Percentiles rank a stretch among this genome's conserved stretches.
Evolutionary conservation across 2,329 filamentous ascomycete genomes (phyloP).

Genomic region (Nothophoma quercina): DNA sequence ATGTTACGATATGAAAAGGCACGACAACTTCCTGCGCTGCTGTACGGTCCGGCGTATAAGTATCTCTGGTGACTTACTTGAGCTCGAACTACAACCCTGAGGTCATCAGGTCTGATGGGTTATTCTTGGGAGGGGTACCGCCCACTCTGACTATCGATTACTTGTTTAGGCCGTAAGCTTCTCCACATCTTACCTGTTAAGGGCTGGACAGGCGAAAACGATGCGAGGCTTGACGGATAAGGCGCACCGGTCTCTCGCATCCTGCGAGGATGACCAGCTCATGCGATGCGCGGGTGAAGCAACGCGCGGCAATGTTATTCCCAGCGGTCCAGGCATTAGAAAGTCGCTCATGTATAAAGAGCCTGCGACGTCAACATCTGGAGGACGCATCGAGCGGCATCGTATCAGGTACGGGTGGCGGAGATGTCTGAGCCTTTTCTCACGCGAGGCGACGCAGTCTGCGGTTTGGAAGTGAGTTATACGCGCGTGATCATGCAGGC

Average conservation of each 20-base stretch:
- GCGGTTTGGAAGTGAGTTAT: slow-evolving; percentile 1
- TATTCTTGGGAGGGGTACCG: slow-evolving; percentile 10
- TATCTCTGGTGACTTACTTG: neutral
- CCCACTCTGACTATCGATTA: slow-evolving; percentile 1
- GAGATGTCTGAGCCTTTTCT: neutral
- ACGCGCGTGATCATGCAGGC: slow-evolving; percentile 9
- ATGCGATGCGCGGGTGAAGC: neutral
- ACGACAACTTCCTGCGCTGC: neutral
- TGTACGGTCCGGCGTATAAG: neutral
- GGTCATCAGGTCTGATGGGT: neutral
- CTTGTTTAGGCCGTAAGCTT: slow-evolving; percentile 4
- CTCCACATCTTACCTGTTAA: slow-evolving; percentile 10
- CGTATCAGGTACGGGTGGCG: neutral
- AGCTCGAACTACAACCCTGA: neutral
- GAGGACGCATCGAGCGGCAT: neutral
- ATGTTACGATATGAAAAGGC: neutral
- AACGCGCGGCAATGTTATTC: neutral
- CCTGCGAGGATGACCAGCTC: neutral
- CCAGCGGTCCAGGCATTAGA: neutral
- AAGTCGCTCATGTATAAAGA: neutral
- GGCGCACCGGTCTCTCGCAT: neutral
- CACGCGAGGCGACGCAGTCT: neutral
- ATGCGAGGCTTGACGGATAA: slow-evolving; percentile 7
- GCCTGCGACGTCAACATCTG: neutral
- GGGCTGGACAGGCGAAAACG: slow-evolving; percentile 6